Evolutionary conservation across 768 basidiomycete species (phyloP), one percentile per base, ranked within the genome.

Genomic region (Leucogyrophana mollusca): DNA sequence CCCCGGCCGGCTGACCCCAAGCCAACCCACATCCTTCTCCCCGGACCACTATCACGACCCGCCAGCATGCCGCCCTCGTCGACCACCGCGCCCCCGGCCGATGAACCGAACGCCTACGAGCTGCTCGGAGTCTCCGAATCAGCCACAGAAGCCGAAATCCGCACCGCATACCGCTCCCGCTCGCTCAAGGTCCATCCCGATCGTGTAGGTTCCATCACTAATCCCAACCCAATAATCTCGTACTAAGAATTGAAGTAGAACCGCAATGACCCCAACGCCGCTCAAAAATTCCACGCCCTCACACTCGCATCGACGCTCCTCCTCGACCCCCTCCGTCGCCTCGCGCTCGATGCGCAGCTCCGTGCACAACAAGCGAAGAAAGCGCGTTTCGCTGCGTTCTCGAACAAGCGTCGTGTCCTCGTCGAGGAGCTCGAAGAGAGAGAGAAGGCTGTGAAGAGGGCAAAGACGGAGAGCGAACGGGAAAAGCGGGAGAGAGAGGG

Each of bases 181-280:
- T 91, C 90, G 2, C 74, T 90, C 56, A 91, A 90, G 69, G 87
- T 91, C 27, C 90, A 93, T 67, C 90, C 90, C 22, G 90, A 92
- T 60, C 79, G 88, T 59, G 90, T 90, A 54, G 51, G 79, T 74
- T 50, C 51, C 9, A 33, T 36, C 18, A 36, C n/a, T n/a, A n/a
- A n/a, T n/a, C n/a, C n/a, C n/a, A n/a, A n/a, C n/a, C n/a, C n/a
- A n/a, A n/a, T n/a, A n/a, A n/a, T n/a, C n/a, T n/a, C n/a, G n/a
- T n/a, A n/a, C n/a, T n/a, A n/a, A n/a, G n/a, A n/a, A n/a, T n/a
- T n/a, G n/a, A n/a, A n/a, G n/a, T 63, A 90, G 87, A 90, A 90
- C 52, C 82, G 81, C 24, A 80, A 88, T 49, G 87, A 90, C 58
- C 85, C 87, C 32, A 77, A 89, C 67, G 90, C 90, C 65, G 86